Conservation (phyloP, 371 early-diverging fungal species). For the Mortierella sp. region DNA sequence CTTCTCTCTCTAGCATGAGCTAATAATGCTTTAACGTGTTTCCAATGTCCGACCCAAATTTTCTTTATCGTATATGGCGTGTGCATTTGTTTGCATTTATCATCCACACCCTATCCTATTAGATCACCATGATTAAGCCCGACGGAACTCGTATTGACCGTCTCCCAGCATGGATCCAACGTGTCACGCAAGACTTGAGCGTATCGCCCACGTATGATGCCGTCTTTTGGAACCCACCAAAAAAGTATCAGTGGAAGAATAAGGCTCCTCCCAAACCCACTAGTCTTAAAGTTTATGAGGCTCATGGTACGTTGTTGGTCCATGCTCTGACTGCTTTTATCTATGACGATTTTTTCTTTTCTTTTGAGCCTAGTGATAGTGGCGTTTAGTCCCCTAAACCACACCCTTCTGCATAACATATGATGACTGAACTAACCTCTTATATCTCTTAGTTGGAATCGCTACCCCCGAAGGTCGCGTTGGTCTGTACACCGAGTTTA, state of each 20-base stretch:
- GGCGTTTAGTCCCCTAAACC: no score
- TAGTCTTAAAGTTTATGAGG: conserved; percentile 89
- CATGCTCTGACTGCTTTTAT: background rate
- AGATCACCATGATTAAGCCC: conserved; percentile 82
- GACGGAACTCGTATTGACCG: conserved; percentile 88
- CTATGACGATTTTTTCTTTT: background rate
- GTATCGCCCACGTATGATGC: conserved; percentile 89
- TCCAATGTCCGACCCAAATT: no score
- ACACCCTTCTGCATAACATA: no score
- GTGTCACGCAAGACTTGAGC: conserved; percentile 88
- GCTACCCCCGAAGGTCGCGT: conserved; percentile 86
- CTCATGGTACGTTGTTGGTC: conserved; percentile 71
- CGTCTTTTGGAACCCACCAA: conserved; percentile 93
- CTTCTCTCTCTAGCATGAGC: background rate
- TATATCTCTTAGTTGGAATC: conserved; percentile 81
- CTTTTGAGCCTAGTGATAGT: background rate
- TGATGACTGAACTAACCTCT: no score
- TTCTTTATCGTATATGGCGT: no score
- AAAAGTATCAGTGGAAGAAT: conserved; percentile 81
- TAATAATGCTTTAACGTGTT: background rate
- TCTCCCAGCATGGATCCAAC: conserved; percentile 89
- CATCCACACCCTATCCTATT: background rate
- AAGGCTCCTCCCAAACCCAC: conserved; percentile 73
- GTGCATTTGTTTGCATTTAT: background rate
- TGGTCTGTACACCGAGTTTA: conserved; percentile 90